Base-by-base conservation (phyloP, 2,329 filamentous ascomycete genomes). In the Penicillium sp. region DNA sequence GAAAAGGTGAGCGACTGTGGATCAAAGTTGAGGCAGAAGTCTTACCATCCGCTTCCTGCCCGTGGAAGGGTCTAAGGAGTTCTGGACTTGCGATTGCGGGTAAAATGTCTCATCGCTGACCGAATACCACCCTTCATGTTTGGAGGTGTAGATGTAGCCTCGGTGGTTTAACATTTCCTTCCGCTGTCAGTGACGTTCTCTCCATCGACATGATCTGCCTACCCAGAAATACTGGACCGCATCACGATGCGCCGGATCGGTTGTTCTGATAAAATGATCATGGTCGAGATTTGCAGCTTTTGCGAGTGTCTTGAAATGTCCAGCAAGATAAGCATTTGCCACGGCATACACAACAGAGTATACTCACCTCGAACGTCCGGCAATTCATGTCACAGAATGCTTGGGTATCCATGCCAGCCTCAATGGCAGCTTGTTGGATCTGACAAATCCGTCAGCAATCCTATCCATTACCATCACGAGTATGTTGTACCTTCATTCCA, bases 61-160 rank as follows among this genome's bases (percentile, higher is more conserved):
- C 0, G 88, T 95, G 30, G 80, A 73, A 4, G 87, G 84, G 49
- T 89, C 84, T 25, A 92, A 68, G 34, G 80, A 77, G 29, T 82
- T 75, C 55, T 87, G 79, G 16, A 96, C 79, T 55, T 80, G 71
- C 5, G 79, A 77, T 36, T 82, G 76, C 0, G 90, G 87, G 60
- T 95, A 96, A 65, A 94, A 98, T 26, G 90, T 90, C 72, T 98
- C 92, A 62, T 98, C 92, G 61, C 85, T 88, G 37, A 98, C 83
- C 39, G 85, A 92, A 63, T 98, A 98, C 92, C 92, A 98, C 1
- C 92, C 92, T 59, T 87, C 79, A 55, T 96, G 92, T 51, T 84
- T 86, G 8, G 80, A 79, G 55, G 84, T 80, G 65, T 95, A 95
- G 37, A 96, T 82, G 44, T 84, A 81, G 6, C 84, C 83, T 31